phyloP scores from a whole-genome alignment of 2,329 filamentous ascomycete species.

The Penicillium sp. region DNA sequence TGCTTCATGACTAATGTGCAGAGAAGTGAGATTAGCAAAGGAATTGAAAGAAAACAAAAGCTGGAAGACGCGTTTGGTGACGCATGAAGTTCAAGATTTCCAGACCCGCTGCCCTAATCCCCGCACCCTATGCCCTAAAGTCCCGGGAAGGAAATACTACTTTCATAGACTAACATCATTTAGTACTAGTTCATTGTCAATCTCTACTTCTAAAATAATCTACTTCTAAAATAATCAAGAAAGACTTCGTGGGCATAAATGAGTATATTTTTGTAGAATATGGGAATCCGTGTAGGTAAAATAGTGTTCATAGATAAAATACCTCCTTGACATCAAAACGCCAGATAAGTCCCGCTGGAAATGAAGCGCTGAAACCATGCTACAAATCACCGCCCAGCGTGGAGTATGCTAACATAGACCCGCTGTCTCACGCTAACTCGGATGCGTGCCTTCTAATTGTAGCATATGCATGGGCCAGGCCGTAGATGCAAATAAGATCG shows the following conservation, averaged over 20 bases:
- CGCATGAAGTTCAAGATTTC: slow-evolving; percentile 12
- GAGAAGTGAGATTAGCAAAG: not conserved
- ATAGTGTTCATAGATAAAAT: slow-evolving; percentile 3
- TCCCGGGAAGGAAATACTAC: slow-evolving; percentile 1
- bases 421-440: slow-evolving; percentile 5
- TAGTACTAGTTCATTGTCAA: not conserved
- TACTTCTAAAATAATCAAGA: too few species aligned
- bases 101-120: slow-evolving; percentile 13
- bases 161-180: not conserved
- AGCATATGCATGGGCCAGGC: slow-evolving; percentile 9
- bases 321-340: slow-evolving; percentile 14
- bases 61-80: not conserved
- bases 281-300: not conserved
- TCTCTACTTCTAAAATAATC: not conserved
- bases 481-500: slow-evolving; percentile 12
- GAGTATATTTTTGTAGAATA: not conserved
- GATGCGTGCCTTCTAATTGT: slow-evolving; percentile 12
- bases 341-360: slow-evolving; percentile 15
- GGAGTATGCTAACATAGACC: slow-evolving; percentile 19
- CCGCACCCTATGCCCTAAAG: slow-evolving; percentile 22
- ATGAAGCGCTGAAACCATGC: slow-evolving; percentile 23
- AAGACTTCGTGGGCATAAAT: not conserved
- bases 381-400: slow-evolving; percentile 15
- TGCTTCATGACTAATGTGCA: not conserved
- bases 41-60: not conserved